Percentiles rank a stretch among this genome's conserved stretches.
Evolutionary conservation across 306 rosid species (phyloP).

Genomic region (Acacia crassicarpa): DNA sequence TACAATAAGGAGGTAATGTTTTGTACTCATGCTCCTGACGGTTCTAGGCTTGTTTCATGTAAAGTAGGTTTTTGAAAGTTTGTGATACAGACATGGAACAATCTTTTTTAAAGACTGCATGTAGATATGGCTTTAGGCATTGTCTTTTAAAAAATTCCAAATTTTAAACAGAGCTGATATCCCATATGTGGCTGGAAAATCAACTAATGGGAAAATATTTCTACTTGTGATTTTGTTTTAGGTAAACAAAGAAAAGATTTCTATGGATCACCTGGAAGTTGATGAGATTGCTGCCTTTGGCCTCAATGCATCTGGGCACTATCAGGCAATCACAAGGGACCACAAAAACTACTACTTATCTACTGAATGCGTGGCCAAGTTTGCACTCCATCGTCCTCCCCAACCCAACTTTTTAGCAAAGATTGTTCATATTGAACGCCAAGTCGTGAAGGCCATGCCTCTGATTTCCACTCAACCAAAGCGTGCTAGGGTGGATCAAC

Average conservation of each 20-base stretch:
- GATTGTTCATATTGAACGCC: constrained; percentile 92
- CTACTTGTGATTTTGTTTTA: constrained; percentile 43
- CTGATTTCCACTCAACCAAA: constrained; percentile 38
- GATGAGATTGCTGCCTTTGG: constrained; percentile 91
- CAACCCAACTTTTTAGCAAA: constrained; percentile 87
- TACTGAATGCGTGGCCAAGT: constrained; percentile 80
- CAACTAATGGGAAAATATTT: not conserved
- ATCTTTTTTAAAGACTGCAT: not conserved
- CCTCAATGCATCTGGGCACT: constrained; percentile 66
- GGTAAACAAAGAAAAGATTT: constrained; percentile 94
- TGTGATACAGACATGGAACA: not conserved
- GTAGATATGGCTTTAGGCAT: not conserved
- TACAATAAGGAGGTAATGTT: constrained; percentile 76
- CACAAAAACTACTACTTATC: constrained; percentile 78
- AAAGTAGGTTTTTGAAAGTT: not conserved
- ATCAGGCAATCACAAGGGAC: constrained; percentile 78
- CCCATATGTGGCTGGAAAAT: not conserved
- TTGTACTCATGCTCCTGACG: constrained; percentile 3
- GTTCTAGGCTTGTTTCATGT: constrained; percentile 1
- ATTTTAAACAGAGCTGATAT: constrained; percentile 3
- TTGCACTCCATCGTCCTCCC: constrained; percentile 70
- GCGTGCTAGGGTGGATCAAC: constrained; percentile 41
- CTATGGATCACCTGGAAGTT: constrained; percentile 74
- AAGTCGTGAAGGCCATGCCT: constrained; percentile 57
- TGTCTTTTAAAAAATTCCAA: not conserved